Percentiles rank a stretch among this genome's conserved stretches.
These are phyloP conservation scores for Podospora pseudopauciseta DNA, from an alignment of 495 filamentous ascomycete genomes.

Conservation along the genomic window DNA sequence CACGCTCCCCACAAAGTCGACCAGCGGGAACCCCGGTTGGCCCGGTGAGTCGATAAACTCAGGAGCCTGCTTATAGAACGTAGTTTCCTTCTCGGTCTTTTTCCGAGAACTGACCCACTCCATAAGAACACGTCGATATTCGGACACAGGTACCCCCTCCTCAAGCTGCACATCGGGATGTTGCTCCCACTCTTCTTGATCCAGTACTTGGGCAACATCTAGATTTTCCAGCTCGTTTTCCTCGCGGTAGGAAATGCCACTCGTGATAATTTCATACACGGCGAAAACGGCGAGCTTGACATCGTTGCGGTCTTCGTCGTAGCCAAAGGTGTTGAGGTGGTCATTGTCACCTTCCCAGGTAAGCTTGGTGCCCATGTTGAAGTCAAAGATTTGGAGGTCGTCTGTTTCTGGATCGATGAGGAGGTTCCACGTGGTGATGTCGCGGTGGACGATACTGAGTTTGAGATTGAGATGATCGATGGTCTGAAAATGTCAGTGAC, in stretches of 20 bases:
- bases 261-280: conserved; percentile 18
- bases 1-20: conserved; percentile 1
- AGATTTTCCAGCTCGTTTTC: conserved; percentile 10
- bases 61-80: conserved; percentile 3
- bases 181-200: conserved; percentile 8
- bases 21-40: neutral
- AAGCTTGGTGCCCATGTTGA: conserved; percentile 13
- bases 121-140: conserved; percentile 10
- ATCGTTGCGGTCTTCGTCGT: conserved; percentile 9
- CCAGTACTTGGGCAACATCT: neutral
- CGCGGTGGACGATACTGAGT: conserved; percentile 14
- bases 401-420: conserved; percentile 15
- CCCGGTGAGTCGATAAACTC: conserved; percentile 6
- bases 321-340: neutral
- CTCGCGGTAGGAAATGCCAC: conserved; percentile 5
- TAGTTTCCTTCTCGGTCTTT: neutral
- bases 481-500: conserved; percentile 8
- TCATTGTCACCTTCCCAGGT: conserved; percentile 12
- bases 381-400: conserved; percentile 14
- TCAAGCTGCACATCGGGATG: conserved; percentile 12
- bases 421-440: conserved; percentile 11
- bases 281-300: conserved; percentile 14
- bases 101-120: conserved; percentile 11
- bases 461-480: conserved; percentile 21
- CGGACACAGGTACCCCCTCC: neutral